These are phyloP conservation scores for Sphaerulina populicola DNA, from an alignment of 2,329 filamentous ascomycete genomes.

Conservation along the genomic window DNA sequence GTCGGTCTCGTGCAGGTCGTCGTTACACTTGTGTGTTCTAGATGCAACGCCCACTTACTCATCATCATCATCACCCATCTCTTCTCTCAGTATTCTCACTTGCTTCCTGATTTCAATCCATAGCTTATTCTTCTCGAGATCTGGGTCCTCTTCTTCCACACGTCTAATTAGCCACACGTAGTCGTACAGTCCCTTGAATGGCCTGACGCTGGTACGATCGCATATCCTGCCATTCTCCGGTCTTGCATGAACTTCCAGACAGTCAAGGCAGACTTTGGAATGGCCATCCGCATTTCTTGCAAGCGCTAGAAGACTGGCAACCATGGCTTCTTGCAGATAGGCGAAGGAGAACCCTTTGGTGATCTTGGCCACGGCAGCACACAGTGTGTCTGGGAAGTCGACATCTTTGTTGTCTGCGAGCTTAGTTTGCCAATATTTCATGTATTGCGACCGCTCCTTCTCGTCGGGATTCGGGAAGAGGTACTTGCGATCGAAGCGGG, in stretches of 20 bases:
- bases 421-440: constrained; percentile 50
- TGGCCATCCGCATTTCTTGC: constrained; percentile 40
- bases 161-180: constrained; percentile 24
- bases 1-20: too few species aligned
- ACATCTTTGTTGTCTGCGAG: constrained; percentile 50
- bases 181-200: constrained; percentile 27
- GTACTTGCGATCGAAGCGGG: constrained; percentile 60
- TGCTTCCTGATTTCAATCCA: constrained; percentile 59
- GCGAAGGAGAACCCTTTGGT: constrained; percentile 61
- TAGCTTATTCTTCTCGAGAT: constrained; percentile 46
- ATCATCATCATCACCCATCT: constrained; percentile 39
- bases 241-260: constrained; percentile 21
- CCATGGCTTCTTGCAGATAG: constrained; percentile 62
- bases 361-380: constrained; percentile 52
- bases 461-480: constrained; percentile 52
- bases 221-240: constrained; percentile 19
- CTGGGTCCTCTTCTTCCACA: constrained; percentile 34
- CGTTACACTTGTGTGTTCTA: too few species aligned
- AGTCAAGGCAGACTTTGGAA: constrained; percentile 26
- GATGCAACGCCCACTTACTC: too few species aligned
- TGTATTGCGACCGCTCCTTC: constrained; percentile 51
- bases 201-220: constrained; percentile 18
- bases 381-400: constrained; percentile 53
- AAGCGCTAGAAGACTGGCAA: constrained; percentile 54
- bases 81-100: constrained; percentile 51